Percentiles rank a stretch among this genome's conserved stretches.
phyloP scores from a whole-genome alignment of 352 stramenopile genomes.

The Blastocystis sp. region DNA sequence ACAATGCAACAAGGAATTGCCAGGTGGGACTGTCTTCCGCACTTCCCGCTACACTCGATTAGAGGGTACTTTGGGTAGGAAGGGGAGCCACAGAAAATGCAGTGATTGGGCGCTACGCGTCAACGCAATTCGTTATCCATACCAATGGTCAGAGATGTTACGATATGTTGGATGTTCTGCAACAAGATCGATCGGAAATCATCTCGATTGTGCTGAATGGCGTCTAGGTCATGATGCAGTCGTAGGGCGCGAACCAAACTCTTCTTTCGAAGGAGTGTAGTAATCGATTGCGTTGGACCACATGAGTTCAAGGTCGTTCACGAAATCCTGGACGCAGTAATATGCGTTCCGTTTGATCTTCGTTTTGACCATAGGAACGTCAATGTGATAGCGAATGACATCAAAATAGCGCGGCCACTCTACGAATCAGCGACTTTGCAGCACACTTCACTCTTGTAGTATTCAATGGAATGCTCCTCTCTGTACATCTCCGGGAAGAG shows the following conservation, averaged over 20 bases:
- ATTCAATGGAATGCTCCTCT: conserved; percentile 8
- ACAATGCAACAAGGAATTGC: neutral
- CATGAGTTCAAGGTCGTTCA: conserved; percentile 20
- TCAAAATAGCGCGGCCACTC: conserved; percentile 26
- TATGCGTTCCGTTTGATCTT: neutral
- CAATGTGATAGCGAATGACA: conserved; percentile 25
- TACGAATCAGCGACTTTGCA: neutral
- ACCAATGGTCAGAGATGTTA: neutral
- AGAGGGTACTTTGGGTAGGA: conserved; percentile 29
- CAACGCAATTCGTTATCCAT: neutral
- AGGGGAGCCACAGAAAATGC: conserved; percentile 26
- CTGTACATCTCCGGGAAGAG: neutral
- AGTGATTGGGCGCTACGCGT: conserved; percentile 1
- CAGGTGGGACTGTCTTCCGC: conserved; percentile 28
- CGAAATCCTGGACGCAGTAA: conserved; percentile 50
- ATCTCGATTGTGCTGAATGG: neutral
- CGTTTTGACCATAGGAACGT: conserved; percentile 1
- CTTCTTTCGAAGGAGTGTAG: neutral
- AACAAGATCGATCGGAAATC: neutral
- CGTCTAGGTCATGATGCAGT: neutral
- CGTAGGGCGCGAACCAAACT: neutral
- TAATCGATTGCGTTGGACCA: conserved; percentile 16
- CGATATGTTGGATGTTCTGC: neutral
- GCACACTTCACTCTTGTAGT: neutral
- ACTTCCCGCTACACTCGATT: conserved; percentile 25